Percentiles rank a stretch among this genome's conserved stretches.
These are phyloP conservation scores for Periglandula ipomoeae DNA, from an alignment of 2,329 filamentous ascomycete genomes.

Conservation along the genomic window DNA sequence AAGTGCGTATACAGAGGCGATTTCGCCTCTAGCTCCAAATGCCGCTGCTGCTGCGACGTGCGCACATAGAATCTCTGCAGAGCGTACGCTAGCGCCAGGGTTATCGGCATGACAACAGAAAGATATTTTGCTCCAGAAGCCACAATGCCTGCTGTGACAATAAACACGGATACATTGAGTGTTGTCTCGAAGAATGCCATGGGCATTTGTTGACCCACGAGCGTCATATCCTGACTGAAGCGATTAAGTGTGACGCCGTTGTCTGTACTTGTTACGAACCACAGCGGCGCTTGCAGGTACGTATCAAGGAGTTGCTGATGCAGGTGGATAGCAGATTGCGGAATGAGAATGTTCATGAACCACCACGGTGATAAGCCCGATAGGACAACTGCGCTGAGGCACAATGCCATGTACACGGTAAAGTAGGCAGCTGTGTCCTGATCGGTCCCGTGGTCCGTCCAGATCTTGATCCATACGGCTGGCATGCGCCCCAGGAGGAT, in stretches of 20 bases:
- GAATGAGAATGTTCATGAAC: constrained; percentile 4
- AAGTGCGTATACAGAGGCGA: constrained; percentile 25
- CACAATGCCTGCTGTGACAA: no score
- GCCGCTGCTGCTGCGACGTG: constrained; percentile 49
- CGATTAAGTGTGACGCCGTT: constrained; percentile 1
- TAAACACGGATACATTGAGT: no score
- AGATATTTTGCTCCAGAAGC: constrained; percentile 30
- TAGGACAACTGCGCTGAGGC: no score
- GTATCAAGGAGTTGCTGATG: constrained; percentile 5
- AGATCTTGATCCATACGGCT: no score
- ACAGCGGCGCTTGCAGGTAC: no score
- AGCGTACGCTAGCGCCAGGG: constrained; percentile 30
- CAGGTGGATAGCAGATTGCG: constrained; percentile 1
- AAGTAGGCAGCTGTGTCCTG: no score
- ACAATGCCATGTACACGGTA: no score
- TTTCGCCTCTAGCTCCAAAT: constrained; percentile 51
- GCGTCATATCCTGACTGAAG: constrained; percentile 10
- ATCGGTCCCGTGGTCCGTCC: no score
- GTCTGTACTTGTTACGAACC: constrained; percentile 5
- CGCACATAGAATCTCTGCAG: constrained; percentile 48
- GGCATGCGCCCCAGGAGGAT: constrained; percentile 1
- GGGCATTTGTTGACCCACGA: constrained; percentile 6
- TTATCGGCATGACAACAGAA: constrained; percentile 37
- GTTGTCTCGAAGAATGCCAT: constrained; percentile 4
- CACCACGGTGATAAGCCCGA: background rate